phyloP scores from a whole-genome alignment of 1,284 basidiomycete genomes.

The Thelephora terrestris region DNA sequence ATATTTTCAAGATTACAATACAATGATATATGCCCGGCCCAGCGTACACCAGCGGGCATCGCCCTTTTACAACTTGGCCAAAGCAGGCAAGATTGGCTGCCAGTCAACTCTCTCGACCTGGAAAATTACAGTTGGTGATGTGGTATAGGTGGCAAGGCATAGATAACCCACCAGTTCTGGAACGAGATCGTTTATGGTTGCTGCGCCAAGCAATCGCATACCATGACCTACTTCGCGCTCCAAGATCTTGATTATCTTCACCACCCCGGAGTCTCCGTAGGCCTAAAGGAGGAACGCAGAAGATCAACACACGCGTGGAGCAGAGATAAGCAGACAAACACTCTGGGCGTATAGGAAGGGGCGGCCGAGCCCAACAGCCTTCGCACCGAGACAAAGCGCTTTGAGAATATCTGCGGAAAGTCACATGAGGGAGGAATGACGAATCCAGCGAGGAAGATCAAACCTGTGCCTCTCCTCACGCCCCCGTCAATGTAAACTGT shows the following conservation, averaged over 20 bases:
- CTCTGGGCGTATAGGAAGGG: constrained; percentile 89
- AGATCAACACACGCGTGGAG: not conserved
- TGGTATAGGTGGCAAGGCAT: too few relatives aligned
- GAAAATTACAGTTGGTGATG: too few relatives aligned
- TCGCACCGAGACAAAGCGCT: constrained; percentile 85
- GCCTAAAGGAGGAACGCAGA: constrained; percentile 33
- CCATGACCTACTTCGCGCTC: constrained; percentile 73
- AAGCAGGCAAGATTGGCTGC: too few relatives aligned
- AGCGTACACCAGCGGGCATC: constrained; percentile 1
- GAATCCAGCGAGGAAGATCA: not conserved
- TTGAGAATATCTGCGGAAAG: constrained; percentile 68
- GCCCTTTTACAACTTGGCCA: not conserved
- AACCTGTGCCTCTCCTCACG: constrained; percentile 72
- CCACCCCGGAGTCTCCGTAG: constrained; percentile 76
- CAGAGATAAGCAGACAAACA: constrained; percentile 30
- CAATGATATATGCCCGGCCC: not conserved
- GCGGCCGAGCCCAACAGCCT: constrained; percentile 82
- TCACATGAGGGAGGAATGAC: not conserved
- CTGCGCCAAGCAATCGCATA: constrained; percentile 74
- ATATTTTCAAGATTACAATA: too few relatives aligned
- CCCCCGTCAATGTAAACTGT: constrained; percentile 88
- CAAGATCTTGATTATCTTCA: constrained; percentile 64
- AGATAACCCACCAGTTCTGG: constrained; percentile 62
- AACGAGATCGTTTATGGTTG: constrained; percentile 56
- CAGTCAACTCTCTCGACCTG: too few relatives aligned